phyloP scores from a whole-genome alignment of 1,284 basidiomycete genomes.

The Gymnopus androsaceus region DNA sequence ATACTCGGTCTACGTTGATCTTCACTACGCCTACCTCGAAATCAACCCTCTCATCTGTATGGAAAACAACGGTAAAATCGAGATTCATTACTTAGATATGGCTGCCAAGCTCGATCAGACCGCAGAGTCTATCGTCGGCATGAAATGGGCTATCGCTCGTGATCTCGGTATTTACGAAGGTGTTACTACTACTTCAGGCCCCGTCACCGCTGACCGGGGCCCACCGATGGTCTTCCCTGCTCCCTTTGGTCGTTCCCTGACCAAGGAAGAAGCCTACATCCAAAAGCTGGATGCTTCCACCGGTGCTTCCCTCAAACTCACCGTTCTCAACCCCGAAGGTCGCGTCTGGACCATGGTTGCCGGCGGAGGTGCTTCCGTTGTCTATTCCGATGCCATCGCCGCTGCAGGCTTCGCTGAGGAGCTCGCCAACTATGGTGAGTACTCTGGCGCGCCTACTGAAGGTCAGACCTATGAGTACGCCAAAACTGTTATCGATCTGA shows the following conservation, averaged over 20 bases:
- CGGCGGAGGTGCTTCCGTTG: constrained; percentile 78
- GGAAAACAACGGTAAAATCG: constrained; percentile 64
- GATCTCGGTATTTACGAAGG: constrained; percentile 79
- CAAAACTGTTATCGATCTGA: constrained; percentile 97
- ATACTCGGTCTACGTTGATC: constrained; percentile 96
- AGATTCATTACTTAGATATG: constrained; percentile 98
- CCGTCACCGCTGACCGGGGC: constrained; percentile 86
- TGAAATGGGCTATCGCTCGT: constrained; percentile 98
- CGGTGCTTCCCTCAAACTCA: constrained; percentile 97
- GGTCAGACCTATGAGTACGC: constrained; percentile 99
- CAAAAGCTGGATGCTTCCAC: constrained; percentile 97
- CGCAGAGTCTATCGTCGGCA: constrained; percentile 96
- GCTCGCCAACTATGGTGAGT: constrained; percentile 99
- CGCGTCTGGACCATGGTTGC: constrained; percentile 99
- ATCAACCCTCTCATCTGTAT: constrained; percentile 98
- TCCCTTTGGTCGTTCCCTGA: constrained; percentile 96
- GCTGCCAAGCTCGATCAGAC: constrained; percentile 99
- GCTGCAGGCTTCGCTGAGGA: constrained; percentile 93
- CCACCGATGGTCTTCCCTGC: constrained; percentile 98
- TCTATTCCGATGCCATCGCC: constrained; percentile 86
- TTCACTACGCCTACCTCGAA: constrained; percentile 98
- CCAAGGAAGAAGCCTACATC: constrained; percentile 99
- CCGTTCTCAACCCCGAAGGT: constrained; percentile 89
- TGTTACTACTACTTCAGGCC: constrained; percentile 26
- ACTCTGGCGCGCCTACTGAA: constrained; percentile 97